Evolutionary conservation across 2,329 filamentous ascomycete species (phyloP).

Genomic region (Verticillium dahliae): DNA sequence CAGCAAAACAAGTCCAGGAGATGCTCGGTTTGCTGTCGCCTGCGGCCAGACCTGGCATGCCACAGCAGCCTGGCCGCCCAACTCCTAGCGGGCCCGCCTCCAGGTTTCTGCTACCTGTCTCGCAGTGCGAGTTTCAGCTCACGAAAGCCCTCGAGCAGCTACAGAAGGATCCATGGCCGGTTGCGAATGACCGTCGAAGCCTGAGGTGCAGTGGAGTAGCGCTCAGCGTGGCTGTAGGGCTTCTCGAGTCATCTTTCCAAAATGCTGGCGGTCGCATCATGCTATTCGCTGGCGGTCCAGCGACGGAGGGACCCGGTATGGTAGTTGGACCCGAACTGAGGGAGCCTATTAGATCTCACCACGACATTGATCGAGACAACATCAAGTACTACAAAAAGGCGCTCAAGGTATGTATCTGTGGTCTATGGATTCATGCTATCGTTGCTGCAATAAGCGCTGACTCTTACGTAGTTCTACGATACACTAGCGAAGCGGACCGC

Average conservation of each 20-base stretch:
- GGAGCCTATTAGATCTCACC: constrained; percentile 94
- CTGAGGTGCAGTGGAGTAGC: constrained; percentile 92
- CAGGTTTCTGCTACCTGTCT: constrained; percentile 87
- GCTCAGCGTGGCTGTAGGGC: constrained; percentile 86
- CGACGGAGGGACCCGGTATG: constrained; percentile 93
- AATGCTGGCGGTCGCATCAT: constrained; percentile 94
- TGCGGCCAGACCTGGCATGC: constrained; percentile 67
- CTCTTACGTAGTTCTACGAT: constrained; percentile 71
- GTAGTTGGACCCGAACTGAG: constrained; percentile 93
- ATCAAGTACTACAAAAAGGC: constrained; percentile 99
- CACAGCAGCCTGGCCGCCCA: constrained; percentile 67
- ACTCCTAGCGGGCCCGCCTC: constrained; percentile 74
- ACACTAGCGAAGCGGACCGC: constrained; percentile 87
- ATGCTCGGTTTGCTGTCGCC: constrained; percentile 83
- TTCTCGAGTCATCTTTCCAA: constrained; percentile 91
- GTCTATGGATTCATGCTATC: background rate
- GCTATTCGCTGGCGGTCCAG: constrained; percentile 91
- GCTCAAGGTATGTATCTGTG: constrained; percentile 59
- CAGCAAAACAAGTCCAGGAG: constrained; percentile 98
- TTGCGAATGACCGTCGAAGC: constrained; percentile 84
- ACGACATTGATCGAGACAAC: constrained; percentile 97
- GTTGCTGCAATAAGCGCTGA: background rate
- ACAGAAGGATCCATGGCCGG: constrained; percentile 96
- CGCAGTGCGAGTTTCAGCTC: constrained; percentile 94
- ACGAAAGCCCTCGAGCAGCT: constrained; percentile 93